These are phyloP conservation scores for Arthrobotrys sphaeroides DNA, from an alignment of 2,329 filamentous ascomycete genomes.

Conservation along the genomic window DNA sequence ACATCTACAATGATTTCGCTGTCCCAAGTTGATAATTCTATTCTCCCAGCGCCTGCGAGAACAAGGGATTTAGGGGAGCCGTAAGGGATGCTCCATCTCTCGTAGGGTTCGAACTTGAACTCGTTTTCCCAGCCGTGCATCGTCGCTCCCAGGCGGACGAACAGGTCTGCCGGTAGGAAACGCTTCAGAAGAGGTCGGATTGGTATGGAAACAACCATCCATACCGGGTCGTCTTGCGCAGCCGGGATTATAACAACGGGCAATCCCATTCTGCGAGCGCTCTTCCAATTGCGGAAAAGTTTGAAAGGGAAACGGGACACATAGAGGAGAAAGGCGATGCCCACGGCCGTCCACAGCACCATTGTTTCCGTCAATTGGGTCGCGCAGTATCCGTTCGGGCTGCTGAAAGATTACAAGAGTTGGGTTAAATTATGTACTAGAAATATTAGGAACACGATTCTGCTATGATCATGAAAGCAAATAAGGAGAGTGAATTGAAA, in stretches of 20 bases:
- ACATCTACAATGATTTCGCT: constrained; percentile 53
- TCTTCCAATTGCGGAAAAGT: constrained; percentile 2
- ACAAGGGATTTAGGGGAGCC: constrained; percentile 22
- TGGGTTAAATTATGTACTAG: no score
- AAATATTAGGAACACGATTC: no score
- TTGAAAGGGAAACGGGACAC: background rate
- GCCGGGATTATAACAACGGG: constrained; percentile 18
- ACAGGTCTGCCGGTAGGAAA: constrained; percentile 11
- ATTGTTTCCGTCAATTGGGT: background rate
- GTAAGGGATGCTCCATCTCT: constrained; percentile 1
- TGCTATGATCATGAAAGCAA: no score
- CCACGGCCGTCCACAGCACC: background rate
- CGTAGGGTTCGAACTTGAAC: constrained; percentile 21
- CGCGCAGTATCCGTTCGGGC: no score
- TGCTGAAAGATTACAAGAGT: no score
- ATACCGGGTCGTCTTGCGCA: constrained; percentile 12
- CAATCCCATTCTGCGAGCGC: constrained; percentile 10
- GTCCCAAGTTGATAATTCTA: constrained; percentile 37
- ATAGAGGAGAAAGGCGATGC: background rate
- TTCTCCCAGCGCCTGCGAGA: constrained; percentile 8
- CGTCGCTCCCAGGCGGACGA: constrained; percentile 1
- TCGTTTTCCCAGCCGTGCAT: constrained; percentile 37
- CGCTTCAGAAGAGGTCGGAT: constrained; percentile 14
- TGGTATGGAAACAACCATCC: constrained; percentile 21
- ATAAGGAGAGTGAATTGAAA: background rate